Percentiles rank a stretch among this genome's conserved stretches.
These are phyloP conservation scores for Dactylis glomerata DNA, from an alignment of 176 grass and related monocot species.

Conservation along the genomic window DNA sequence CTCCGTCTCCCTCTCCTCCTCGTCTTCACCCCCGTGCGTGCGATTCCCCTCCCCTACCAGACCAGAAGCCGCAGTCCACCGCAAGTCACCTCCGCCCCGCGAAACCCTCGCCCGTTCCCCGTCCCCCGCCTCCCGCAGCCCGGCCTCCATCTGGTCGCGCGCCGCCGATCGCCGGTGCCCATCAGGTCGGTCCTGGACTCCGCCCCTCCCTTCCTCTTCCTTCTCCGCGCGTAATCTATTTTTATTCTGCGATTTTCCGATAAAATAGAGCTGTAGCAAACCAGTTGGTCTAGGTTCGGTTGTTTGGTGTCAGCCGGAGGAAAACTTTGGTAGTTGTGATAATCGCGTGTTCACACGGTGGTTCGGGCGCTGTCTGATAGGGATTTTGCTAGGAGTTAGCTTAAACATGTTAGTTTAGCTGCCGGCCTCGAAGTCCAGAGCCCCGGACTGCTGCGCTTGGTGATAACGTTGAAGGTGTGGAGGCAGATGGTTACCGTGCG, in stretches of 20 bases:
- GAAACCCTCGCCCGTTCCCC: background rate
- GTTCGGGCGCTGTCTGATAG: background rate
- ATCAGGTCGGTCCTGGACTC: constrained; percentile 29
- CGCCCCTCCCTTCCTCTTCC: background rate
- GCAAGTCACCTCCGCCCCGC: constrained; percentile 28
- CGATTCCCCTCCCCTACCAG: constrained; percentile 34
- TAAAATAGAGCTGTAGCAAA: background rate
- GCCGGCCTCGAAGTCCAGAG: background rate
- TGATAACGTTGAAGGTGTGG: background rate
- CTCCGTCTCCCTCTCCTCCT: background rate
- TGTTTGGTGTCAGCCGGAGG: background rate
- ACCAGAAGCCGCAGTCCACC: constrained; percentile 41
- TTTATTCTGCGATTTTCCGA: background rate
- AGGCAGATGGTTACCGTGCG: background rate
- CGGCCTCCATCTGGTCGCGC: background rate
- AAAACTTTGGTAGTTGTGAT: background rate
- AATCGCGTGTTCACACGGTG: background rate
- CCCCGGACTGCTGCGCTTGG: background rate
- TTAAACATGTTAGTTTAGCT: constrained; percentile 11
- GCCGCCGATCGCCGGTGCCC: constrained; percentile 39
- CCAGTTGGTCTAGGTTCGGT: background rate
- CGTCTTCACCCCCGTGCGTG: background rate
- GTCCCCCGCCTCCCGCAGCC: background rate
- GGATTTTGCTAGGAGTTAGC: constrained; percentile 30
- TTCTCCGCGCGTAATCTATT: background rate